phyloP scores from a whole-genome alignment of 176 grass and related monocot genomes.

The Oryza australiensis region DNA sequence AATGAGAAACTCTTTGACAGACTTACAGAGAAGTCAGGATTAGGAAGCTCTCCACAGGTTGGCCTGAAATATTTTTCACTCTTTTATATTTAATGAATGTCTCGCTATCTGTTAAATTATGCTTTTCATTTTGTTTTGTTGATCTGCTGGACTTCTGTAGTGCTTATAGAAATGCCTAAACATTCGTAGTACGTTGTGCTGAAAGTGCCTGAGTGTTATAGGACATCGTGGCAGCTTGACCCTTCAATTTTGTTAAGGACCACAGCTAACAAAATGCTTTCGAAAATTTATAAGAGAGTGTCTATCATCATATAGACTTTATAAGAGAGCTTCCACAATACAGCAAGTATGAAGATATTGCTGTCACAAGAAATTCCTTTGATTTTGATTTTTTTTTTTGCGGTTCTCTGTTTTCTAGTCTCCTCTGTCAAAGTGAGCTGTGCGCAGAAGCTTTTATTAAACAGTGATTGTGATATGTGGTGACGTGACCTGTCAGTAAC shows the following conservation, averaged over 20 bases:
- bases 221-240: constrained; percentile 7
- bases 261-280: constrained; percentile 12
- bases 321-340: constrained; percentile 2
- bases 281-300: constrained; percentile 9
- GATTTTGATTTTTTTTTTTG: not conserved
- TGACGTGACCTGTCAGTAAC: constrained; percentile 24
- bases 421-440: constrained; percentile 2
- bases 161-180: constrained; percentile 20
- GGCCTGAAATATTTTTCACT: constrained; percentile 24
- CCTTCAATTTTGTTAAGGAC: constrained; percentile 1
- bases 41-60: constrained; percentile 70
- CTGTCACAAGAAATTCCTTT: constrained; percentile 8
- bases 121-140: constrained; percentile 13
- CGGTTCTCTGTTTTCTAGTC: not conserved
- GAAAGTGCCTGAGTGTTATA: not conserved
- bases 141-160: not conserved
- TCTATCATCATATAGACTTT: not conserved
- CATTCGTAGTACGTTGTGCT: not conserved
- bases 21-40: constrained; percentile 82
- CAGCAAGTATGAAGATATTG: not conserved
- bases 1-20: constrained; percentile 93
- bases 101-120: constrained; percentile 18
- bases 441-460: constrained; percentile 1
- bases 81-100: constrained; percentile 13
- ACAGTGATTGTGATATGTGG: constrained; percentile 11